Evolutionary conservation across 306 rosid species (phyloP), one percentile per base, ranked within the genome.

Genomic region (Sicyos edulis): DNA sequence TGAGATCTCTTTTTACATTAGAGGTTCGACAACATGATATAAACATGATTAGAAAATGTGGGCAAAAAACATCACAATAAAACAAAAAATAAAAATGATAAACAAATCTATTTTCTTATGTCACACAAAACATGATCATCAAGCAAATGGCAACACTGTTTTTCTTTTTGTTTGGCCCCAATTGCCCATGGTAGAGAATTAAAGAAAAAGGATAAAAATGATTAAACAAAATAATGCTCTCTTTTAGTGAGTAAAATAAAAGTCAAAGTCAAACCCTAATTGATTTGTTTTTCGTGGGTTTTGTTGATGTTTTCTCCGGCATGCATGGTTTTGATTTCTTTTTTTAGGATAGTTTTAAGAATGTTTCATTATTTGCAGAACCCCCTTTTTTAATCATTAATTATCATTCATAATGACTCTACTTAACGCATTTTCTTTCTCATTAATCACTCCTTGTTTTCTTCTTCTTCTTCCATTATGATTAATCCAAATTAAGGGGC

Each of bases 261-360:
- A 15, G 73, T 49, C 57, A 50, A 68, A 68, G 73, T 68, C 73
- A 49, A 68, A 49, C 45, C 58, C 58, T 50, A 69, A 69, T 69
- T 47, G 29, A 26, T 26, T 26, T 26, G 29, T 26, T 26, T 67
- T 67, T 42, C 19, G n/a, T 42, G 71, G 26, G 34, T 49, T 13
- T 68, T 47, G 44, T 21, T 6, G 58, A 67, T 67, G 72, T 67
- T 22, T 68, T 50, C 14, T 22, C 73, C 58, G 15, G 45, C 73
- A 49, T 68, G 58, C 58, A 47, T 68, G 73, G 73, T 68, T 50
- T 50, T 67, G 72, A 42, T 4, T 45, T 45, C 56, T 21, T 47
- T 67, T 66, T 66, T 17, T 17, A 66, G 37, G 17, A 45, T 66
- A 6, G 21, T 66, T 13, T 63, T 24, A 8, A 50, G 22, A 50